These are phyloP conservation scores for Penicillium soppii DNA, from an alignment of 495 filamentous ascomycete genomes.

Conservation along the genomic window DNA sequence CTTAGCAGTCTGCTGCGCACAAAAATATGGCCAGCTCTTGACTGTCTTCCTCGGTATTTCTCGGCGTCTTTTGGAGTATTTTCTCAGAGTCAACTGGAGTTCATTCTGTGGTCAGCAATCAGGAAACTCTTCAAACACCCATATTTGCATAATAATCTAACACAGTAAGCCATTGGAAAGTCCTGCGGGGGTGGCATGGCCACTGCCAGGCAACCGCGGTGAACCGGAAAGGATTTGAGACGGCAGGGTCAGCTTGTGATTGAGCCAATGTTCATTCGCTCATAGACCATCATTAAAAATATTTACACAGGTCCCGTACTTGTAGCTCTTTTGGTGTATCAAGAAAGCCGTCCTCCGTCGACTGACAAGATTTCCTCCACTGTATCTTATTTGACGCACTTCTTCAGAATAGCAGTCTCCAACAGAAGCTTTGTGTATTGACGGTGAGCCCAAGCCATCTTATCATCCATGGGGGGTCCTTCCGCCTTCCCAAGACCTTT, in stretches of 20 bases:
- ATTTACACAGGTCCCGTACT: conserved; percentile 16
- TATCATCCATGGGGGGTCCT: conserved; percentile 50
- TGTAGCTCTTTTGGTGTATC: background rate
- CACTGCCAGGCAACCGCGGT: too few relatives aligned
- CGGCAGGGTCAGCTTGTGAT: background rate
- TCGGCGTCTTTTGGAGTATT: too few relatives aligned
- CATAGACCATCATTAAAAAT: conserved; percentile 10
- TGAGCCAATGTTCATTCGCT: background rate
- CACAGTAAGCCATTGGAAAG: background rate
- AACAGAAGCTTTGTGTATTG: conserved; percentile 65
- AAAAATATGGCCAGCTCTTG: too few relatives aligned
- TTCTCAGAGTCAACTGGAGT: too few relatives aligned
- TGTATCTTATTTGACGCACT: conserved; percentile 9
- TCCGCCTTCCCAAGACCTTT: conserved; percentile 50
- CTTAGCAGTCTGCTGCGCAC: too few relatives aligned
- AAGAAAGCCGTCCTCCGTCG: background rate
- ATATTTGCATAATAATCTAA: background rate
- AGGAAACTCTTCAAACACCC: too few relatives aligned
- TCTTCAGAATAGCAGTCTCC: conserved; percentile 51
- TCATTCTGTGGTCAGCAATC: too few relatives aligned
- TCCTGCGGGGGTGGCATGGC: too few relatives aligned
- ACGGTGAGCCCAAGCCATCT: conserved; percentile 57
- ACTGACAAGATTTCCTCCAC: background rate
- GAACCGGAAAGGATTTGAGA: background rate
- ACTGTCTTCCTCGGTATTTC: too few relatives aligned